Evolutionary conservation across 352 stramenopile genomes (phyloP).

Genomic region (Phytophthora tubulina): DNA sequence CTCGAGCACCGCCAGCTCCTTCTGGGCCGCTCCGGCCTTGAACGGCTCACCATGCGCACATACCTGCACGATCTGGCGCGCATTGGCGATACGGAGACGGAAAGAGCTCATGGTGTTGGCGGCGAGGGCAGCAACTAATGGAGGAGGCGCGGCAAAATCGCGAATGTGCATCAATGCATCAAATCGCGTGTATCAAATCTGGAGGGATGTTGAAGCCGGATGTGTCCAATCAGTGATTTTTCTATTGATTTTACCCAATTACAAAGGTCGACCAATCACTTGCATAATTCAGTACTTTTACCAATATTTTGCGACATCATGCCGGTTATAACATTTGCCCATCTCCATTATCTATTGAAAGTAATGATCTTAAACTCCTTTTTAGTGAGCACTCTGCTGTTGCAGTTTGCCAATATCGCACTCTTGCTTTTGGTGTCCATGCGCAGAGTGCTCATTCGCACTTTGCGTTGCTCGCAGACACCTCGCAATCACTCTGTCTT

Average conservation of each 20-base stretch:
- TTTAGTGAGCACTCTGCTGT: neutral
- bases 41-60: slow-evolving; percentile 67
- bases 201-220: slow-evolving; percentile 28
- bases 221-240: slow-evolving; percentile 25
- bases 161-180: slow-evolving; percentile 39
- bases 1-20: slow-evolving; percentile 69
- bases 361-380: neutral
- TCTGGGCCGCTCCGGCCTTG: slow-evolving; percentile 72
- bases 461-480: slow-evolving; percentile 30
- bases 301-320: too few relatives aligned
- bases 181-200: slow-evolving; percentile 23
- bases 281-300: slow-evolving; percentile 21
- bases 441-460: slow-evolving; percentile 35
- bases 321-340: neutral
- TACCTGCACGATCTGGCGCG: slow-evolving; percentile 79
- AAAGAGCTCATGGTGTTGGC: slow-evolving; percentile 67
- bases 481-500: slow-evolving; percentile 23
- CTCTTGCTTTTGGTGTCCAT: slow-evolving; percentile 35
- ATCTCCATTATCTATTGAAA: slow-evolving; percentile 24
- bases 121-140: slow-evolving; percentile 8
- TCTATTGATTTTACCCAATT: slow-evolving; percentile 12
- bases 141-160: slow-evolving; percentile 20
- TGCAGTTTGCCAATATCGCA: slow-evolving; percentile 20
- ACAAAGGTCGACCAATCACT: slow-evolving; percentile 33
- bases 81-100: slow-evolving; percentile 72